Evolutionary conservation across 2,329 filamentous ascomycete species (phyloP).

Genomic region (Aspergillus pseudotamarii): DNA sequence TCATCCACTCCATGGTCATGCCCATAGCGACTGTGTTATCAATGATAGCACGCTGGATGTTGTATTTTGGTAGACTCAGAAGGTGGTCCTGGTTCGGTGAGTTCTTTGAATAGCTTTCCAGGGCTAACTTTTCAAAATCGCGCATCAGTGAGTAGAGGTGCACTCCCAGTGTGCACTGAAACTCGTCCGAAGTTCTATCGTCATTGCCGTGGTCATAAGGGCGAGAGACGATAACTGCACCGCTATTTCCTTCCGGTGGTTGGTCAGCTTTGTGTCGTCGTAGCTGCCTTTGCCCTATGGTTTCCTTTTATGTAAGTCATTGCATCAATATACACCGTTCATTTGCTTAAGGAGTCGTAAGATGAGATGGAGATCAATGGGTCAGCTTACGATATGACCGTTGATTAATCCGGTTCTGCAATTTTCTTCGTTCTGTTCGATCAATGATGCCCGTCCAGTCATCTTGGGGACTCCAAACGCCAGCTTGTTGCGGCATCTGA

Average conservation of each 20-base stretch:
- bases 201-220: neutral
- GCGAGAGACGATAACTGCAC: neutral
- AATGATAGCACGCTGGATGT: constrained; percentile 38
- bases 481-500: constrained; percentile 19
- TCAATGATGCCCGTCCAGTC: constrained; percentile 31
- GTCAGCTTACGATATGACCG: constrained; percentile 23
- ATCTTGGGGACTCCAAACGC: constrained; percentile 17
- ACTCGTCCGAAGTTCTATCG: neutral
- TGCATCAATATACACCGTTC: neutral
- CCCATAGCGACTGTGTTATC: constrained; percentile 34
- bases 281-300: neutral
- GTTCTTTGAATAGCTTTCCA: neutral
- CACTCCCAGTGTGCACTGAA: neutral
- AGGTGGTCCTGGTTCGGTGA: constrained; percentile 23
- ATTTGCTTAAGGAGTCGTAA: neutral
- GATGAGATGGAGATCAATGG: neutral
- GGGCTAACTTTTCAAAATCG: neutral
- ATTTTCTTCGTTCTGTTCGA: constrained; percentile 23
- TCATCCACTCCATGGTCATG: constrained; percentile 20
- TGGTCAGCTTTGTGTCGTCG: neutral
- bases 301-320: neutral
- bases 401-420: constrained; percentile 33
- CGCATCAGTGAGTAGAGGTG: neutral
- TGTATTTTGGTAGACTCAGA: constrained; percentile 36
- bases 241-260: neutral